Evolutionary conservation across 2,329 filamentous ascomycete species (phyloP).

Genomic region (Beauveria sp.): DNA sequence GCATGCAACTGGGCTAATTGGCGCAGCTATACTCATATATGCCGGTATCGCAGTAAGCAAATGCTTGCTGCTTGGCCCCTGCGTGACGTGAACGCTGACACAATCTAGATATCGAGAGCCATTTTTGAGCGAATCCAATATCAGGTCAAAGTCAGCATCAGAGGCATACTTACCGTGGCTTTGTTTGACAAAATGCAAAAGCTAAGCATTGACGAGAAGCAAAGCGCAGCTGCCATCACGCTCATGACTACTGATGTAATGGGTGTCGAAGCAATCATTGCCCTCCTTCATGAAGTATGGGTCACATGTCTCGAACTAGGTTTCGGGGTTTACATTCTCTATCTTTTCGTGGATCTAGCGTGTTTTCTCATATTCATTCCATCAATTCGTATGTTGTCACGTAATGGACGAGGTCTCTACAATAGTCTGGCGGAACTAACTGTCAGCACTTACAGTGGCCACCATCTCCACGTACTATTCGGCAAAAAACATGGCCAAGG

Average conservation of each 20-base stretch:
- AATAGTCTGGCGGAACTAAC: not conserved
- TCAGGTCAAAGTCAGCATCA: not conserved
- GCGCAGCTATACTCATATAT: not conserved
- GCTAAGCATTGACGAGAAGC: not conserved
- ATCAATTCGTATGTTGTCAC: not conserved
- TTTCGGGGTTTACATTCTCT: not conserved
- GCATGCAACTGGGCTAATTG: not conserved
- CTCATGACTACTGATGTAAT: not conserved
- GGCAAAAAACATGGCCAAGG: not conserved
- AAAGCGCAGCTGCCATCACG: not conserved
- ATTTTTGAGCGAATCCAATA: not conserved
- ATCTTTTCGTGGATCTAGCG: not conserved
- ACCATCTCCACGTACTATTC: not conserved
- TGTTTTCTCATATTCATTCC: not conserved
- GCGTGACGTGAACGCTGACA: not conserved
- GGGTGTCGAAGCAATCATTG: not conserved
- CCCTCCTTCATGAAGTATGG: not conserved
- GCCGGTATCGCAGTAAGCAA: not conserved
- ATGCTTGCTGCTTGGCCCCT: not conserved
- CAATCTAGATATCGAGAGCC: not conserved
- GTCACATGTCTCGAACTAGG: not conserved
- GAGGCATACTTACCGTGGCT: not conserved
- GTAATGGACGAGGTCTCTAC: not conserved
- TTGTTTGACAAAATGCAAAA: not conserved
- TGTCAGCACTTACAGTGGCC: not conserved